phyloP scores from a whole-genome alignment of 2,329 filamentous ascomycete genomes.

The Epichloe elymi region DNA sequence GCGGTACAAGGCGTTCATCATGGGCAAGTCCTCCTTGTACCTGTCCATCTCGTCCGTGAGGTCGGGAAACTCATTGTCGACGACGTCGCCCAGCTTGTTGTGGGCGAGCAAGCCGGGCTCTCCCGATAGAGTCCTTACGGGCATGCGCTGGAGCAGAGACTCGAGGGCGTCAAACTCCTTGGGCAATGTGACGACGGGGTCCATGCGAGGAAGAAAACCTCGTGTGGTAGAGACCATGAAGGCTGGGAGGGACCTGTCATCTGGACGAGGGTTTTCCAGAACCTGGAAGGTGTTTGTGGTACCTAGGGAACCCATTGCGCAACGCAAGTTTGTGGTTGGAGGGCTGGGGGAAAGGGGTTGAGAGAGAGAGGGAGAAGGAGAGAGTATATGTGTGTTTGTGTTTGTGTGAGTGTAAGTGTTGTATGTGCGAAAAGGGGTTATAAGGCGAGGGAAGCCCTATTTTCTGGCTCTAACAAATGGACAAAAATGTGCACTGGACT shows the following conservation, averaged over 20 bases:
- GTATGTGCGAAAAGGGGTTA: no score
- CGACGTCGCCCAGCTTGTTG: constrained; percentile 60
- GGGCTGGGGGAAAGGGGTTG: constrained; percentile 1
- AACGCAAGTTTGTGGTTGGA: background rate
- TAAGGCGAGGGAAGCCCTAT: no score
- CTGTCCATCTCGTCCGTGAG: constrained; percentile 60
- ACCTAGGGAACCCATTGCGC: constrained; percentile 29
- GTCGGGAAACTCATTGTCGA: constrained; percentile 63
- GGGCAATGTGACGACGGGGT: constrained; percentile 53
- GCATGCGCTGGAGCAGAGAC: constrained; percentile 62
- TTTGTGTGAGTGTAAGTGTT: no score
- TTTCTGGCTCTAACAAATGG: no score
- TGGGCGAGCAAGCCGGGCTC: constrained; percentile 64
- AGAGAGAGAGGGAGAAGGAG: background rate
- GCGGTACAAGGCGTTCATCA: constrained; percentile 77
- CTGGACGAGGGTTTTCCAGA: constrained; percentile 47
- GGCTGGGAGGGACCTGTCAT: constrained; percentile 51
- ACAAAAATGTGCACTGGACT: no score
- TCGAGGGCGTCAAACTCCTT: constrained; percentile 60
- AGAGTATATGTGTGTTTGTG: background rate
- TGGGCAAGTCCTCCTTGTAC: constrained; percentile 57
- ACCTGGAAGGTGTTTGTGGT: constrained; percentile 37
- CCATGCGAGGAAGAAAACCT: constrained; percentile 59
- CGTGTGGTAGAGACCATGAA: constrained; percentile 69
- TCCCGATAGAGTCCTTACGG: constrained; percentile 62